Conservation (phyloP, 345 rosid genomes). For the Citrus mangshanensis region DNA sequence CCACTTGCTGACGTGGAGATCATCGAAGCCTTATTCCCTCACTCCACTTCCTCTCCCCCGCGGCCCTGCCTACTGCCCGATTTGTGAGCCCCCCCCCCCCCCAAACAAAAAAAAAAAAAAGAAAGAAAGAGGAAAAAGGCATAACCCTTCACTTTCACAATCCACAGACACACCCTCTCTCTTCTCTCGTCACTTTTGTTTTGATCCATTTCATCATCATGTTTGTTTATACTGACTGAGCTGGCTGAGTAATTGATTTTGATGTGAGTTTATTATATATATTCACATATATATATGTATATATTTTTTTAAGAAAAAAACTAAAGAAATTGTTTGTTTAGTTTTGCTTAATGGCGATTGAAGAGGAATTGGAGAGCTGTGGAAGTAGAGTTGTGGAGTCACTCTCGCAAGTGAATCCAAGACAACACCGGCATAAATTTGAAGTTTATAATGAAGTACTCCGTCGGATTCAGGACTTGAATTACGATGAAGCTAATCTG, state of each 20-base stretch:
- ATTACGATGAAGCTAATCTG: slow-evolving; percentile 61
- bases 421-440: slow-evolving; percentile 73
- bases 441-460: slow-evolving; percentile 84
- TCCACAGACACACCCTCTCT: neutral
- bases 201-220: neutral
- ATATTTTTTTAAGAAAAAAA: no score
- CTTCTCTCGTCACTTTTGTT: neutral
- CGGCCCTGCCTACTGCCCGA: neutral
- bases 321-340: neutral
- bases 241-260: neutral
- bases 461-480: slow-evolving; percentile 64
- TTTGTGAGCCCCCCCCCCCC: no score
- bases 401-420: slow-evolving; percentile 48
- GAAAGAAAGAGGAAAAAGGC: no score
- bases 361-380: slow-evolving; percentile 85
- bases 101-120: no score
- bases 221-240: neutral
- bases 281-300: no score
- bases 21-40: neutral
- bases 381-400: slow-evolving; percentile 77
- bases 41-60: neutral
- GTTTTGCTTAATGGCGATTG: slow-evolving; percentile 60
- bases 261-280: neutral
- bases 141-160: neutral
- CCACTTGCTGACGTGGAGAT: slow-evolving; percentile 15